phyloP scores from a whole-genome alignment of 2,329 filamentous ascomycete genomes.

The Fusarium humuli region DNA sequence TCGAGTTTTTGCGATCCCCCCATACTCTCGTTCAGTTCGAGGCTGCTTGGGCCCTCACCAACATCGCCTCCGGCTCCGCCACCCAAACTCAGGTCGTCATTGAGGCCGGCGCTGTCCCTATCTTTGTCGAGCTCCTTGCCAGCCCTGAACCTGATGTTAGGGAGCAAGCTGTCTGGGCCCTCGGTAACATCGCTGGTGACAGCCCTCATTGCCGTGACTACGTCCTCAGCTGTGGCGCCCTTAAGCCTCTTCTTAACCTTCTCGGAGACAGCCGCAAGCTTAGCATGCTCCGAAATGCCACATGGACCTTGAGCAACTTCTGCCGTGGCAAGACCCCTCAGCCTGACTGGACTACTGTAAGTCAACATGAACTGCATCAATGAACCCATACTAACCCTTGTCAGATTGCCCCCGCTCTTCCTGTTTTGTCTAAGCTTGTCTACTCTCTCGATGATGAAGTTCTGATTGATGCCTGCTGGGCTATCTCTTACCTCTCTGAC shows the following conservation, averaged over 20 bases:
- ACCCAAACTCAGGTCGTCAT: conserved; percentile 99
- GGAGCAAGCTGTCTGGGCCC: conserved; percentile 97
- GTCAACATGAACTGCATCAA: conserved; percentile 50
- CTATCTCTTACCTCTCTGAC: conserved; percentile 97
- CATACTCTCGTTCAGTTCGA: conserved; percentile 99
- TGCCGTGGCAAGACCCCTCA: conserved; percentile 99
- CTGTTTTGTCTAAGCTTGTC: conserved; percentile 95
- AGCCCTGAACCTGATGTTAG: conserved; percentile 98
- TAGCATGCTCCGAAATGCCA: conserved; percentile 98
- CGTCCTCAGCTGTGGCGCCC: conserved; percentile 88
- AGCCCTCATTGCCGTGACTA: conserved; percentile 98
- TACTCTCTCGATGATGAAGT: conserved; percentile 99
- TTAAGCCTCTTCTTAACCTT: conserved; percentile 88
- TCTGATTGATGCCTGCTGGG: conserved; percentile 99
- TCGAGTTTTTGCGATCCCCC: conserved; percentile 97
- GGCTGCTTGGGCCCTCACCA: conserved; percentile 98
- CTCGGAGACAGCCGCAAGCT: conserved; percentile 98
- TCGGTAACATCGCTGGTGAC: conserved; percentile 98
- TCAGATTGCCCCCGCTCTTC: conserved; percentile 92
- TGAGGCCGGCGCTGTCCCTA: conserved; percentile 96
- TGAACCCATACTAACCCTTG: conserved; percentile 20
- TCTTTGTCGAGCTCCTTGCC: conserved; percentile 94
- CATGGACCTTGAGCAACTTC: conserved; percentile 99
- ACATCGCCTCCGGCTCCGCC: conserved; percentile 97
- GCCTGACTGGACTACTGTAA: conserved; percentile 95